These are phyloP conservation scores for Prunella vulgaris DNA, from an alignment of 257 asterid genomes.

Conservation along the genomic window DNA sequence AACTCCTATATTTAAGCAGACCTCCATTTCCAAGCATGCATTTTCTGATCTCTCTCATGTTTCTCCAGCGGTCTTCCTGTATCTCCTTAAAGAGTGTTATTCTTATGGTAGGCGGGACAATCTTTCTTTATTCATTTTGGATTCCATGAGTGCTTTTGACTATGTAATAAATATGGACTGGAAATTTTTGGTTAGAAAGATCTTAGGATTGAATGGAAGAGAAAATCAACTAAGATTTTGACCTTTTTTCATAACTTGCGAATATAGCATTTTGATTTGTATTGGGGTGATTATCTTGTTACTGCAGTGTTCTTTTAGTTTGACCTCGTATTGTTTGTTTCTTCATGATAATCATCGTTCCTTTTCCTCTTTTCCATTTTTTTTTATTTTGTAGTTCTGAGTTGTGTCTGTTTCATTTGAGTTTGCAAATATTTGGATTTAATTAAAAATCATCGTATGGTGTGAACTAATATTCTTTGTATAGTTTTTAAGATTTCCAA, in stretches of 20 bases:
- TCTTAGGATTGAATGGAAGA: constrained; percentile 4
- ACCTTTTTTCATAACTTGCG: constrained; percentile 16
- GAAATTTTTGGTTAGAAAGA: background rate
- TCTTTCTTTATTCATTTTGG: background rate
- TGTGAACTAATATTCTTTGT: background rate
- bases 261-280: background rate
- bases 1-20: constrained; percentile 25
- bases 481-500: constrained; percentile 15
- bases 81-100: constrained; percentile 77
- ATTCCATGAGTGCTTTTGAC: background rate
- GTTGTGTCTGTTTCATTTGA: constrained; percentile 4
- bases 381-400: background rate
- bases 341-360: background rate
- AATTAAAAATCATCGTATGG: background rate
- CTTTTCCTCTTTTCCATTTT: background rate
- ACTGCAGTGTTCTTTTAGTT: constrained; percentile 2
- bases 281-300: constrained; percentile 16
- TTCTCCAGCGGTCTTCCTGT: constrained; percentile 76
- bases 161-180: constrained; percentile 5
- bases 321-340: background rate
- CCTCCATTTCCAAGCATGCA: constrained; percentile 55
- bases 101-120: constrained; percentile 44
- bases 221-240: background rate
- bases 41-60: constrained; percentile 73
- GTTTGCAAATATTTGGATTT: background rate